These are phyloP conservation scores for Hypoxylon sp. DNA, from an alignment of 2,329 filamentous ascomycete genomes.

Conservation along the genomic window DNA sequence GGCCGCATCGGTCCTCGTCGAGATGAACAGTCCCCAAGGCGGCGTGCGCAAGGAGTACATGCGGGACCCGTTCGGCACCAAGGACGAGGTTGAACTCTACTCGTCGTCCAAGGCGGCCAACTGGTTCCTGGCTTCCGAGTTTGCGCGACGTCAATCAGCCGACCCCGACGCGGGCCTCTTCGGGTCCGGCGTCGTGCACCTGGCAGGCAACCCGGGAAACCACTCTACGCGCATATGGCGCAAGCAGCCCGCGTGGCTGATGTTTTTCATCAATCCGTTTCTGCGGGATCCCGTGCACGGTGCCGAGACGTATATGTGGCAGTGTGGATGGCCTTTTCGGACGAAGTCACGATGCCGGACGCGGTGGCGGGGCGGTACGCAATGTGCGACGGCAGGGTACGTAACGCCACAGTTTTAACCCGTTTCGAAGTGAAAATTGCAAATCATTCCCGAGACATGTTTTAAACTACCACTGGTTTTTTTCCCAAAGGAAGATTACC, in stretches of 20 bases:
- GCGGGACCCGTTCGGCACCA: conserved; percentile 20
- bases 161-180: conserved; percentile 6
- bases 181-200: conserved; percentile 23
- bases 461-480: no score
- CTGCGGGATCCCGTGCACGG: conserved; percentile 36
- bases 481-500: no score
- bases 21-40: conserved; percentile 34
- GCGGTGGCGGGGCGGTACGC: conserved; percentile 39
- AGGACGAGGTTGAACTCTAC: conserved; percentile 36
- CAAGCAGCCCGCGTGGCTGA: conserved; percentile 10
- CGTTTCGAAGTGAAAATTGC: no score
- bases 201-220: conserved; percentile 40
- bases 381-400: conserved; percentile 39
- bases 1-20: conserved; percentile 41
- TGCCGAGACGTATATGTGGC: conserved; percentile 44
- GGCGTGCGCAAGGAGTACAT: conserved; percentile 38
- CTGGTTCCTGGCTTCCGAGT: conserved; percentile 44
- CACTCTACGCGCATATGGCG: conserved; percentile 40
- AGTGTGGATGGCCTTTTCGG: conserved; percentile 45
- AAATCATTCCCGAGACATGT: no score
- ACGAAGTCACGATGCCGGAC: conserved; percentile 37
- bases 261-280: conserved; percentile 18
- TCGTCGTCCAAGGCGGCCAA: conserved; percentile 37
- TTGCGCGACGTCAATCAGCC: conserved; percentile 40
- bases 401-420: no score